Base-by-base conservation (phyloP, 257 asterid species). In the Salvia miltiorrhiza region DNA sequence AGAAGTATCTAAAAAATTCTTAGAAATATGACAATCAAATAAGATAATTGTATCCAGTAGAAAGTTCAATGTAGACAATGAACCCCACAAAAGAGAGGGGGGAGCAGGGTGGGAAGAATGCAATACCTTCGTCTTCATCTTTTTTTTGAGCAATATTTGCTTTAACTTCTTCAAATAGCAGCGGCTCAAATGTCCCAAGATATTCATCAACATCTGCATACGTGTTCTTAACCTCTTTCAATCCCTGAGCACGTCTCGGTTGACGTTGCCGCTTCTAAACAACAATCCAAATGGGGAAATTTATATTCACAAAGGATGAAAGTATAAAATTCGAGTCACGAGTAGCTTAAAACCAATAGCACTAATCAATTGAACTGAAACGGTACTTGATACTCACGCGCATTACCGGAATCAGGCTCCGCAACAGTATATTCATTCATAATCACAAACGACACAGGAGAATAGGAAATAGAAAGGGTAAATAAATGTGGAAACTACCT, bases 131-230 rank as follows among this genome's bases (percentile, higher is more conserved):
- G 72, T 87, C 97, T 1, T 41, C 54, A 28, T 62, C 68, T 53
- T 82, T 85, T 2, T 75, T 72, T 75, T 86, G 86, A 62, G 79
- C 63, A 72, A 94, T 94, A 78, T 86, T 96, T 16, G 96, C 95
- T 80, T 94, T 94, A 32, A 84, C 99, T 72, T 94, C 99, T 80
- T 94, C 99, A 66, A 94, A 91, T 49, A 94, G 86, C 78, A 94
- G 81, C 14, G 99, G 99, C 87, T 87, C 97, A 74, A 83, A 94
- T 19, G 90, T 87, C 23, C 75, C 59, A 32, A 91, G 69, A 80
- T 94, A 94, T 20, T 91, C 97, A 44, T 87, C 88, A 33, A 87
- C 95, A 69, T 91, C 92, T 66, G 72, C 77, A 64, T 89, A 94
- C 0, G 90, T 86, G 70, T 79, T 37, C 90, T 86, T 84, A 73